Evolutionary conservation across 2,329 filamentous ascomycete genomes (phyloP), one percentile per base, ranked within the genome.

Genomic region (Botryotinia narcissicola): DNA sequence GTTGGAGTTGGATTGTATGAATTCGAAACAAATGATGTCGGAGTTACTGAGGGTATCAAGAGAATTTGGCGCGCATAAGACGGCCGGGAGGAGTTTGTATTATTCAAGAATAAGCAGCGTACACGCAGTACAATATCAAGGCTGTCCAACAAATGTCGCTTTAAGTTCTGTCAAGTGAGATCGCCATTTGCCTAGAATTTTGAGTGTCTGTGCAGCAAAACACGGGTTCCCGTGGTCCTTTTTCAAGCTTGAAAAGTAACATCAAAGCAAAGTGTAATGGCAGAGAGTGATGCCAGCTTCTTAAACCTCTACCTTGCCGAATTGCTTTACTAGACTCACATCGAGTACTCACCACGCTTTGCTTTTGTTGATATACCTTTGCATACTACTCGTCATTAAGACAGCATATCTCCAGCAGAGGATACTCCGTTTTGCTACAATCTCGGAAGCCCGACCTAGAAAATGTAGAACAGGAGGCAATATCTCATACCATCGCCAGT

Each of bases 11-110:
- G 95, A 73, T 87, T 98, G 80, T 99, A 99, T 85, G 95, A 98
- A 84, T 98, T 98, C 80, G 96, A 99, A 90, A 99, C 96, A 46
- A 98, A 98, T 81, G 96, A 99, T 79, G 94, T 99, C 70, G 96
- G 96, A 77, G 83, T 99, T 74, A 97, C 94, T 14, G 95, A 97
- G 87, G 92, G 91, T 46, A 87, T 98, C 78, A 94, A 92, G 88
- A 89, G 92, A 81, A 86, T 98, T 76, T 99, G 96, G 96, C 93
- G 88, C 80, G 95, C 96, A 80, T 93, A 85, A 75, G 61, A 29
- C n/a, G 35, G 35, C 32, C 16, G 18, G 35, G 16, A 62, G 35
- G 61, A 66, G 61, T 48, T 62, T 73, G 68, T 75, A 72, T 69
- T 73, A n/a, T 62, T 51, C 16, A 42, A 68, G 51, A 60, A 72